These are phyloP conservation scores for Peronospora tabacina DNA, from an alignment of 352 stramenopile genomes.

Conservation along the genomic window DNA sequence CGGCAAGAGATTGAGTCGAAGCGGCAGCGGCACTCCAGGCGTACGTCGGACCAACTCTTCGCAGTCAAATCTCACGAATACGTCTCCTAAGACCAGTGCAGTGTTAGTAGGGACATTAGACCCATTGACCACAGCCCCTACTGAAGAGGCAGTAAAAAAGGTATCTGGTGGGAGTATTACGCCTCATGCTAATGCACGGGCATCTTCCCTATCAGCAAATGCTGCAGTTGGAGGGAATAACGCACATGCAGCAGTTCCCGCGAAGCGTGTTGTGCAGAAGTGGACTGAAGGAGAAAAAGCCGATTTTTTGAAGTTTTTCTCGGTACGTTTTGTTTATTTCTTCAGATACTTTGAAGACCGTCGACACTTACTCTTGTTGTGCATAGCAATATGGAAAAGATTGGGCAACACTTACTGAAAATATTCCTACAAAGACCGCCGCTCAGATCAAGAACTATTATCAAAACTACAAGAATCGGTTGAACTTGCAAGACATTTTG, in stretches of 20 bases:
- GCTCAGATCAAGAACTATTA: conserved; percentile 92
- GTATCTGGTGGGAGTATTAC: conserved; percentile 8
- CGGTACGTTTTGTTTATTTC: conserved; percentile 35
- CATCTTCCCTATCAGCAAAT: conserved; percentile 21
- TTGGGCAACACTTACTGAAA: conserved; percentile 80
- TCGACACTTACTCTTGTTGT: conserved; percentile 9
- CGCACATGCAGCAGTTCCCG: conserved; percentile 20
- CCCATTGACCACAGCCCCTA: conserved; percentile 3
- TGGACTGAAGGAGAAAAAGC: conserved; percentile 87
- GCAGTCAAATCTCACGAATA: conserved; percentile 9
- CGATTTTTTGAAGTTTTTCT: conserved; percentile 85
- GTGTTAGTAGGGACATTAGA: neutral
- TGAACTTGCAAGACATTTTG: conserved; percentile 83
- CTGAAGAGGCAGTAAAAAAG: conserved; percentile 13
- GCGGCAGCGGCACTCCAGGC: conserved; percentile 20
- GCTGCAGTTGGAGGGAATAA: conserved; percentile 7
- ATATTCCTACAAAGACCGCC: conserved; percentile 84
- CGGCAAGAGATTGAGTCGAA: conserved; percentile 40
- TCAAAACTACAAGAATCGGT: conserved; percentile 89
- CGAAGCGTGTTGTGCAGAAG: conserved; percentile 84
- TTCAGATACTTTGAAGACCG: neutral
- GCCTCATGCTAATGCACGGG: conserved; percentile 10
- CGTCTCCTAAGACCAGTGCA: conserved; percentile 12
- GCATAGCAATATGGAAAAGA: conserved; percentile 80
- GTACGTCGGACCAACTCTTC: conserved; percentile 27